A percentile compares a stretch with the other conserved stretches of the same genome.
Conservation (phyloP, 2,329 filamentous ascomycete species). For the Ceratocystis alfenasii region DNA sequence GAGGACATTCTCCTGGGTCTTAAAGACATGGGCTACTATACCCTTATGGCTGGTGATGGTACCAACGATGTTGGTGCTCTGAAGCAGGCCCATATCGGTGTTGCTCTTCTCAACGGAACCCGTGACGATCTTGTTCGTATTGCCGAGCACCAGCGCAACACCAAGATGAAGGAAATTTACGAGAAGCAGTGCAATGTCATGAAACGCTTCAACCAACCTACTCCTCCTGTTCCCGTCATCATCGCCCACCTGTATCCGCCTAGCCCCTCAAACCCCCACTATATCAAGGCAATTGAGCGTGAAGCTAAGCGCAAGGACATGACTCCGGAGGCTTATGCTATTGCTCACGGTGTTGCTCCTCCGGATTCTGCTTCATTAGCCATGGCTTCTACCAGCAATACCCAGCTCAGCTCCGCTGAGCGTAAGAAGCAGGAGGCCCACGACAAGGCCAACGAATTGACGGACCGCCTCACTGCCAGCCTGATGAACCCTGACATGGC, state of each 20-base stretch:
- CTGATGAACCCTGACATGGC: constrained; percentile 88
- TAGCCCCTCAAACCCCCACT: constrained; percentile 84
- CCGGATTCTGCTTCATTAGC: constrained; percentile 56
- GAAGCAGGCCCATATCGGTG: constrained; percentile 95
- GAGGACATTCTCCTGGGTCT: constrained; percentile 95
- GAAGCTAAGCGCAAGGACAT: constrained; percentile 71
- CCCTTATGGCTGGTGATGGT: constrained; percentile 95
- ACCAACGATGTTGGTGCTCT: constrained; percentile 96
- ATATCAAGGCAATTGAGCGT: constrained; percentile 78
- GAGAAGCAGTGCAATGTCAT: constrained; percentile 90
- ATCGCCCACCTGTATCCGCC: constrained; percentile 93
- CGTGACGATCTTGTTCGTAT: constrained; percentile 84
- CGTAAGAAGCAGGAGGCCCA: constrained; percentile 53
- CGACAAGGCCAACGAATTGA: constrained; percentile 62
- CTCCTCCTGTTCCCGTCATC: constrained; percentile 79
- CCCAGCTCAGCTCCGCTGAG: constrained; percentile 37
- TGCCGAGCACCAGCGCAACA: constrained; percentile 83
- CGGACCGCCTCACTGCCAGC: constrained; percentile 70
- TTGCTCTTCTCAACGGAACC: constrained; percentile 89
- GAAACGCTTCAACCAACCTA: constrained; percentile 85
- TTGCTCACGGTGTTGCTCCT: constrained; percentile 40
- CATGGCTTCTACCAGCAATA: constrained; percentile 40
- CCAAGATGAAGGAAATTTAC: constrained; percentile 97
- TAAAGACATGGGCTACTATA: constrained; percentile 95
- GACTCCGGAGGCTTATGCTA: constrained; percentile 45